phyloP scores from a whole-genome alignment of 176 grass and related monocot species.

The Lolium perenne region DNA sequence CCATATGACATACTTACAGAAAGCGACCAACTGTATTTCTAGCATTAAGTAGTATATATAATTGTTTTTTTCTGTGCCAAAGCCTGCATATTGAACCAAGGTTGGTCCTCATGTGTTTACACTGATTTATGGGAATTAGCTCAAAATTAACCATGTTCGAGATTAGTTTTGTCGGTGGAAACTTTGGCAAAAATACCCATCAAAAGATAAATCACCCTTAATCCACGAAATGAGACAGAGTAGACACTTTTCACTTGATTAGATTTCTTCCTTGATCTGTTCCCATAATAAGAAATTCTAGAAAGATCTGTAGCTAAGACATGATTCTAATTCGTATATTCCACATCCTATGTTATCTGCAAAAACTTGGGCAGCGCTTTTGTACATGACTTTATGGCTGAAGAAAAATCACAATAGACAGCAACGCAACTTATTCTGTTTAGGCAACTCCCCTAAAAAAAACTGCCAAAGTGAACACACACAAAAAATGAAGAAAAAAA shows the following conservation, averaged over 20 bases:
- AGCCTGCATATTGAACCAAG: background rate
- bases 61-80: background rate
- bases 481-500: background rate
- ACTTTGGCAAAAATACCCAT: background rate
- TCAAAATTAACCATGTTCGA: background rate
- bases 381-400: background rate
- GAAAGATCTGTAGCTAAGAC: background rate
- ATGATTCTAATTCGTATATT: too few relatives aligned
- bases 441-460: background rate
- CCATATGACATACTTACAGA: background rate
- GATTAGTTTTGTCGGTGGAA: too few relatives aligned
- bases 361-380: background rate
- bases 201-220: background rate
- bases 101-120: background rate
- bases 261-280: background rate
- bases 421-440: background rate
- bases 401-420: too few relatives aligned
- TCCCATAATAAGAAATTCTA: background rate
- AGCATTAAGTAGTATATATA: background rate
- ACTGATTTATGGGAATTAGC: background rate
- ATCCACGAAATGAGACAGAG: background rate
- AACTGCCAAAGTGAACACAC: background rate
- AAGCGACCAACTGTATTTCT: background rate
- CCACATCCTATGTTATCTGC: background rate
- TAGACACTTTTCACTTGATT: background rate